Percentiles rank a stretch among this genome's conserved stretches.
phyloP scores from a whole-genome alignment of 345 rosid species.

The Lepidium aucheri region DNA sequence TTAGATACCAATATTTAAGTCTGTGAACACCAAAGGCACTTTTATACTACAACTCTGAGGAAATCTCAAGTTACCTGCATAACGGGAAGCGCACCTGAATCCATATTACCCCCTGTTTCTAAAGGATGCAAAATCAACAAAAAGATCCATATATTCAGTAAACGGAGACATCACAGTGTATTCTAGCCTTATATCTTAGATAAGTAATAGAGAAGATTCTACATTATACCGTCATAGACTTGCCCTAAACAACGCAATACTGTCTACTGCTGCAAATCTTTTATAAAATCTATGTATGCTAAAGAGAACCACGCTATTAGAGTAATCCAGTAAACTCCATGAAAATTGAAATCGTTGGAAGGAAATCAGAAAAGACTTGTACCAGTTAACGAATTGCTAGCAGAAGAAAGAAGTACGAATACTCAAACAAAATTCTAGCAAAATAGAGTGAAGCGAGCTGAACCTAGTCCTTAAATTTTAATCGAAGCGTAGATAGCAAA shows the following conservation, averaged over 20 bases:
- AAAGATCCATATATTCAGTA: background rate
- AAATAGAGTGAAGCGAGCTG: background rate
- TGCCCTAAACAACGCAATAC: too few relatives aligned
- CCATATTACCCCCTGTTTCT: slow-evolving; percentile 15
- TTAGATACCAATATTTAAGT: background rate
- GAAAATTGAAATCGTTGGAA: background rate
- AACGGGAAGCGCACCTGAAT: slow-evolving; percentile 1
- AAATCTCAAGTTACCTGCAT: slow-evolving; percentile 20
- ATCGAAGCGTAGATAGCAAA: background rate
- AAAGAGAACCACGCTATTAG: too few relatives aligned
- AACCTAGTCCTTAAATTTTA: background rate
- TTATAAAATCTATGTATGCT: background rate
- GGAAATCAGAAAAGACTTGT: background rate
- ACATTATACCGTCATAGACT: too few relatives aligned
- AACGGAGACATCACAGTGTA: background rate
- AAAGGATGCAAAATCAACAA: background rate
- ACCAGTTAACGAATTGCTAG: background rate
- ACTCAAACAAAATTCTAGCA: background rate
- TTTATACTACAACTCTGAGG: background rate
- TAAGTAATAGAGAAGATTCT: too few relatives aligned
- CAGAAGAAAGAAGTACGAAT: background rate
- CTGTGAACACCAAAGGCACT: background rate
- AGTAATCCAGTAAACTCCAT: too few relatives aligned
- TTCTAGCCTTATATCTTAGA: too few relatives aligned
- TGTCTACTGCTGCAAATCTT: background rate